Base-by-base conservation (phyloP, 192 early-diverging fungal genomes). In the Geranomyces variabilis region DNA sequence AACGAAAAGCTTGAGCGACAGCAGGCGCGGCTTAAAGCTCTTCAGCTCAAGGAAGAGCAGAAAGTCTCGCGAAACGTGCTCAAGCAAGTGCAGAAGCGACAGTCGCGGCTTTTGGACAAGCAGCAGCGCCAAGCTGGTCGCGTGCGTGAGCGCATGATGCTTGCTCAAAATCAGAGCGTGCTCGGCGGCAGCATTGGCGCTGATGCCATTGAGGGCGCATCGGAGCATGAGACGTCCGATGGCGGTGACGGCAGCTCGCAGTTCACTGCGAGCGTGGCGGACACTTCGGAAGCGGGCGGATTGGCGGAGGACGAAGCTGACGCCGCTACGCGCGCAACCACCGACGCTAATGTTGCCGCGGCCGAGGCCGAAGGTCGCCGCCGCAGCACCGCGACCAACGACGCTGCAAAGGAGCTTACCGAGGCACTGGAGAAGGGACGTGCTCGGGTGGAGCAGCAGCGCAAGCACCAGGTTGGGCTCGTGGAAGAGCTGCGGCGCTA, bases 21-120 rank as follows among this genome's bases (percentile, higher is more conserved):
- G 62, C 48, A 67, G 29, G 45, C 33, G 1, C 43, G 47, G n/a
- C 26, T 76, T 30, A 63, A 70, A 49, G 74, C 74, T 22, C 30
- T 65, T 30, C 74, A 76, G 59, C 22, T 80, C 17, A 66, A 66
- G 43, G 75, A 80, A 26, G 75, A 77, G 10, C 79, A 80, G 29
- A 74, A 76, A 46, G 45, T 31, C 0, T 24, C 48, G 41, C 4
- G 69, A 1, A 76, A 75, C 48, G 53, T 75, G 0, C 45, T 81
- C 0, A 71, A 69, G 44, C 47, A 31, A 21, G 34, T 30, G 6
- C 79, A 81, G 62, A 58, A 66, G 28, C 61, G 63, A 53, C 77
- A 81, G 69, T 58, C 58, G n/a, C 62, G 48, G 61, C 57, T 78
- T 44, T 58, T 79, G 62, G 76, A 71, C 22, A n/a, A 61, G 26